Conservation (phyloP, 2,329 filamentous ascomycete species). For the Beauveria sp. region DNA sequence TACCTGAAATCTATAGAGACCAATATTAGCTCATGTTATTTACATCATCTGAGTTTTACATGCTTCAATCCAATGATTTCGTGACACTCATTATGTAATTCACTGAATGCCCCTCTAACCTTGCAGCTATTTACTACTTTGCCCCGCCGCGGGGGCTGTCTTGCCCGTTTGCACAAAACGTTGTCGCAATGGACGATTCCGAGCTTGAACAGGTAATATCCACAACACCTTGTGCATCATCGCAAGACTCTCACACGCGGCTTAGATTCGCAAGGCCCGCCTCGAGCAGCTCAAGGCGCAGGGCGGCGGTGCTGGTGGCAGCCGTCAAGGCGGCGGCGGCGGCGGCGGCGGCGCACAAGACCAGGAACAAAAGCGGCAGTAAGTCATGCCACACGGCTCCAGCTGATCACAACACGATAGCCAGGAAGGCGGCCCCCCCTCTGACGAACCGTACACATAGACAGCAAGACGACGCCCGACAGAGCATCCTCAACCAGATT, state of each 20-base stretch:
- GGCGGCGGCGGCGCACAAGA: constrained; percentile 34
- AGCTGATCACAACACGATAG: no score
- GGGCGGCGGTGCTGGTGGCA: constrained; percentile 42
- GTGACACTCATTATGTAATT: background rate
- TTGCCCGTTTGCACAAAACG: constrained; percentile 9
- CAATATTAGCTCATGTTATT: no score
- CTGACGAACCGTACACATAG: constrained; percentile 18
- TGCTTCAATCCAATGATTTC: background rate
- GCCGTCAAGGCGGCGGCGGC: constrained; percentile 24
- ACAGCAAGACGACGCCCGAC: constrained; percentile 60
- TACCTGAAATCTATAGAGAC: no score
- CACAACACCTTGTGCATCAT: background rate
- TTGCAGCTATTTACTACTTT: background rate
- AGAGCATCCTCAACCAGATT: constrained; percentile 80
- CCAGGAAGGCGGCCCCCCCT: no score
- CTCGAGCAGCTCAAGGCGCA: constrained; percentile 86
- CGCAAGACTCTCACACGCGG: background rate
- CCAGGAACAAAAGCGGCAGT: constrained; percentile 54
- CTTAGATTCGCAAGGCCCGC: constrained; percentile 80
- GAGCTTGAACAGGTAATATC: constrained; percentile 33
- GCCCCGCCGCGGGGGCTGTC: constrained; percentile 8
- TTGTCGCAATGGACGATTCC: constrained; percentile 33
- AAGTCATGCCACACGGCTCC: constrained; percentile 9
- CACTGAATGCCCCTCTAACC: constrained; percentile 3
- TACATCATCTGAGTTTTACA: no score